Evolutionary conservation across 73 alveolate genomes (phyloP).

Genomic region (Tetrahymena thermophila): DNA sequence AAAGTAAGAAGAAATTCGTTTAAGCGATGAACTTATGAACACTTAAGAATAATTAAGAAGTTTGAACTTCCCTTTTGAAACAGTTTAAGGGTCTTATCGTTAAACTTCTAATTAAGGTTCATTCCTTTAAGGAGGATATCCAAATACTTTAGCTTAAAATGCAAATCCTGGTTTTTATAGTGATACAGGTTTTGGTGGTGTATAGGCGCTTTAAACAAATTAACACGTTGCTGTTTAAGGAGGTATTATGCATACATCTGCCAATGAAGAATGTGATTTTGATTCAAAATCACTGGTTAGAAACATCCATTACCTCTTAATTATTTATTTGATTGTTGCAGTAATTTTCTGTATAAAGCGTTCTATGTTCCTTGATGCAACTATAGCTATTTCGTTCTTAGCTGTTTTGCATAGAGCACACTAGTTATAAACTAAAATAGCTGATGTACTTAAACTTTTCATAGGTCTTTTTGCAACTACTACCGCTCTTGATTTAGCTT

Average conservation of each 20-base stretch:
- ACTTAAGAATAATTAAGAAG: background rate
- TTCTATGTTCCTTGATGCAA: background rate
- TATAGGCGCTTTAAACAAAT: background rate
- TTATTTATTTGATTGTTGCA: background rate
- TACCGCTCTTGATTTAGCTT: background rate
- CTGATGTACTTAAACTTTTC: background rate
- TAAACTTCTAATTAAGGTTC: background rate
- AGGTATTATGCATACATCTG: background rate
- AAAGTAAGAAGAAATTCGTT: background rate
- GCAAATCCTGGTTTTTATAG: background rate
- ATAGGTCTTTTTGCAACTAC: background rate
- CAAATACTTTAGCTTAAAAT: background rate
- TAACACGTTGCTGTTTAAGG: background rate
- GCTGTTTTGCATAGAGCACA: background rate
- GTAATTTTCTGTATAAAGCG: background rate
- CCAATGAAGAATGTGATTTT: background rate
- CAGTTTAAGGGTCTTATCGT: background rate
- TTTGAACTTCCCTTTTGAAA: background rate
- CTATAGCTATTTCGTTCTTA: background rate
- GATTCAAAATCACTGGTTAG: background rate
- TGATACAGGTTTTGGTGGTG: background rate
- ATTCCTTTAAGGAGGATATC: background rate
- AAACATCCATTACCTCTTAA: background rate
- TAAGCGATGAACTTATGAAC: background rate
- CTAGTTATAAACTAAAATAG: background rate